Conservation (phyloP, 441 rosid genomes). For the Sinapis alba region DNA sequence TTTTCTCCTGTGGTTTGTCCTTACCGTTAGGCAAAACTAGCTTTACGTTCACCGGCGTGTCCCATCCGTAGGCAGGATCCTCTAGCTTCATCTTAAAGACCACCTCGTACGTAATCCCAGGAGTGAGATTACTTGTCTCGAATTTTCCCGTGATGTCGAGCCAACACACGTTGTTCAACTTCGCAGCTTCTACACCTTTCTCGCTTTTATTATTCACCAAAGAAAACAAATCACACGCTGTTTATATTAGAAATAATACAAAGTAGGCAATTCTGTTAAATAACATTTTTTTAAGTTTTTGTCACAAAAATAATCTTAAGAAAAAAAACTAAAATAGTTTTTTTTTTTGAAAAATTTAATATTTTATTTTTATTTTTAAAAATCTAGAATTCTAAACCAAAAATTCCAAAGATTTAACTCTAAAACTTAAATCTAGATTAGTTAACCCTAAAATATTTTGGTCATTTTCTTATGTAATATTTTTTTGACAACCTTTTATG, state of each 20-base stretch:
- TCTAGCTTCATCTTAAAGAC: constrained; percentile 49
- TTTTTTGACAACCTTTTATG: too few relatives aligned
- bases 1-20: constrained; percentile 30
- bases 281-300: too few relatives aligned
- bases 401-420: too few relatives aligned
- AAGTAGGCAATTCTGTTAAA: too few relatives aligned
- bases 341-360: too few relatives aligned
- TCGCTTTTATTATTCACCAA: constrained; percentile 11
- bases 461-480: too few relatives aligned
- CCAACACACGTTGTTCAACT: constrained; percentile 65
- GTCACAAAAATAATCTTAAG: too few relatives aligned
- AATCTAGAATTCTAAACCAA: too few relatives aligned
- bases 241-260: not conserved
- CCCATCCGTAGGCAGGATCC: constrained; percentile 61
- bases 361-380: too few relatives aligned
- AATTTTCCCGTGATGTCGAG: constrained; percentile 54
- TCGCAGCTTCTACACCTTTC: constrained; percentile 38
- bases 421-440: too few relatives aligned
- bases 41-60: constrained; percentile 51
- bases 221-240: not conserved
- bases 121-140: constrained; percentile 52
- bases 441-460: too few relatives aligned
- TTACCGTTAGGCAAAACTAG: constrained; percentile 56
- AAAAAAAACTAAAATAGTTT: too few relatives aligned
- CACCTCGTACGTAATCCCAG: constrained; percentile 51